These are phyloP conservation scores for Mucor circinelloides DNA, from an alignment of 371 early-diverging fungal species.

Conservation along the genomic window DNA sequence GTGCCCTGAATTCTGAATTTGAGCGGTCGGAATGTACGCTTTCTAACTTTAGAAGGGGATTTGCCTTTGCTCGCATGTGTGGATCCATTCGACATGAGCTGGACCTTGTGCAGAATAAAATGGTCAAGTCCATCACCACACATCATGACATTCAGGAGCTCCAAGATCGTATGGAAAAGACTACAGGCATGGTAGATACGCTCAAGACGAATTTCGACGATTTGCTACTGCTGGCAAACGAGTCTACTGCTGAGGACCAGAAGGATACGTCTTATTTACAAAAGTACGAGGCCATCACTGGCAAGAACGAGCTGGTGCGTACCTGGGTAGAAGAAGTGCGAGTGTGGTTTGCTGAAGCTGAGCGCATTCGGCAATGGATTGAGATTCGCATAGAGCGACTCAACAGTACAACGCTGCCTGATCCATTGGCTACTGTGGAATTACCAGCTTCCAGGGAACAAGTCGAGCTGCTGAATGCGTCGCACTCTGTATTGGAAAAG, in stretches of 20 bases:
- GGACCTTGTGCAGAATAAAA: slow-evolving; percentile 45
- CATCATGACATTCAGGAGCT: slow-evolving; percentile 44
- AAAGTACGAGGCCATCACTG: slow-evolving; percentile 34
- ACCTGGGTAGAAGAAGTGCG: slow-evolving; percentile 56
- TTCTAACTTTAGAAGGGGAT: slow-evolving; percentile 30
- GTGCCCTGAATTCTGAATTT: slow-evolving; percentile 19
- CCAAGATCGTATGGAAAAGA: slow-evolving; percentile 35
- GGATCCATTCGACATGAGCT: slow-evolving; percentile 43
- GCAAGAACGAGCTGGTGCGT: slow-evolving; percentile 36
- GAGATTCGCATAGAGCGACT: slow-evolving; percentile 44
- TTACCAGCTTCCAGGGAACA: slow-evolving; percentile 28
- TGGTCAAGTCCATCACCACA: slow-evolving; percentile 42
- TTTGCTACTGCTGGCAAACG: slow-evolving; percentile 13
- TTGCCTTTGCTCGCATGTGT: slow-evolving; percentile 36
- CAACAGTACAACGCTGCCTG: slow-evolving; percentile 34
- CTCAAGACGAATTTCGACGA: slow-evolving; percentile 28
- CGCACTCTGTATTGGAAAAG: slow-evolving; percentile 42
- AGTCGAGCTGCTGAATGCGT: slow-evolving; percentile 36
- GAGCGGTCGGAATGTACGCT: slow-evolving; percentile 28
- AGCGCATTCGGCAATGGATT: slow-evolving; percentile 47
- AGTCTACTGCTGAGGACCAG: not conserved
- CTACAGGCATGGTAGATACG: slow-evolving; percentile 26
- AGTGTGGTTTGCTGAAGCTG: slow-evolving; percentile 49
- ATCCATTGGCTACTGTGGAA: slow-evolving; percentile 25
- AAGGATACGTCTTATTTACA: slow-evolving; percentile 26